Percentiles rank a stretch among this genome's conserved stretches.
These are phyloP conservation scores for Pichia exigua DNA, from an alignment of 805 yeast species.

Conservation along the genomic window DNA sequence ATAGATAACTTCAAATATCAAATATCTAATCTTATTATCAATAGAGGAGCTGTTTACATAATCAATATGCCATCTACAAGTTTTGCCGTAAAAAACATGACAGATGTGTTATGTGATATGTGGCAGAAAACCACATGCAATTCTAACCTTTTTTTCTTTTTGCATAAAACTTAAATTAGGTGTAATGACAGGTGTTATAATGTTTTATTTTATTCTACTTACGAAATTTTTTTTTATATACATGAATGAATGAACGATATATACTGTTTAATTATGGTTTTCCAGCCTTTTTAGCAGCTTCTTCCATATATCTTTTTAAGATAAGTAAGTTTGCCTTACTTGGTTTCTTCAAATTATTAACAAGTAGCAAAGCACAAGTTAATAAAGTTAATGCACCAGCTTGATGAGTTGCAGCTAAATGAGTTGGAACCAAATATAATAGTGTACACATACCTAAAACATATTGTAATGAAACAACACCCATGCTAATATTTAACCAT, in stretches of 20 bases:
- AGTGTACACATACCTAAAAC: conserved; percentile 81
- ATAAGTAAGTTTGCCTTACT: conserved; percentile 26
- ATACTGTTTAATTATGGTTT: not conserved
- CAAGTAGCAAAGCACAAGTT: conserved; percentile 64
- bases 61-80: too few relatives aligned
- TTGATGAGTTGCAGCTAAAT: conserved; percentile 92
- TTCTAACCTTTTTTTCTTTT: too few relatives aligned
- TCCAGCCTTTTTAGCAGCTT: conserved; percentile 11
- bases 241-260: not conserved
- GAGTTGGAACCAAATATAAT: conserved; percentile 82
- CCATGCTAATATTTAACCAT: conserved; percentile 64
- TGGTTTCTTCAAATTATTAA: conserved; percentile 53
- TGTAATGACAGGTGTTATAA: too few relatives aligned
- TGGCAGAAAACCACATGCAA: too few relatives aligned
- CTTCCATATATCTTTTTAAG: conserved; percentile 22
- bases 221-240: not conserved
- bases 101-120: too few relatives aligned
- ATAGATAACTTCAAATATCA: too few relatives aligned
- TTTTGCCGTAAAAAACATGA: too few relatives aligned
- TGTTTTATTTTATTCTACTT: not conserved
- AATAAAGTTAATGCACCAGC: conserved; percentile 90
- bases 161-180: too few relatives aligned
- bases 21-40: too few relatives aligned
- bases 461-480: conserved; percentile 76
- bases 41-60: too few relatives aligned